phyloP scores from a whole-genome alignment of 192 early-diverging fungal species.

The Chytriomyces sp. region DNA sequence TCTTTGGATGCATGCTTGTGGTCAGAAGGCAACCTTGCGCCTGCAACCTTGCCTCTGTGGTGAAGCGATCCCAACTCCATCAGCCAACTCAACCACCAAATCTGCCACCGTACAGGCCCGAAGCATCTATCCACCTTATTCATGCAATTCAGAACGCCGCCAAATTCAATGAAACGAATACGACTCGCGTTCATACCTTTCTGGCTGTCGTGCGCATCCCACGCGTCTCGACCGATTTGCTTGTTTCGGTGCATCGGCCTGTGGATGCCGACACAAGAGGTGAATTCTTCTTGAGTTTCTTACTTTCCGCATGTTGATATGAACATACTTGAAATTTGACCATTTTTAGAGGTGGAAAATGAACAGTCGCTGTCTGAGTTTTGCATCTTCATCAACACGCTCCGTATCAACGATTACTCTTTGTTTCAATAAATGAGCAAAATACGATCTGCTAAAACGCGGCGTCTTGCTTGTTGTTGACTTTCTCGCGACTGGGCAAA shows the following conservation, averaged over 20 bases:
- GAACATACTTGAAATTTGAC: not conserved
- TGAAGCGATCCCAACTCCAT: not conserved
- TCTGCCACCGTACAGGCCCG: not conserved
- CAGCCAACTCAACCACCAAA: not conserved
- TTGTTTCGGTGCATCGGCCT: conserved; percentile 78
- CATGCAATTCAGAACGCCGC: conserved; percentile 69
- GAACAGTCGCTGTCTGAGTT: conserved; percentile 2
- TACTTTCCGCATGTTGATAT: not conserved
- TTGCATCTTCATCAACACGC: not conserved
- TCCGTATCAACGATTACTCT: conserved; percentile 11
- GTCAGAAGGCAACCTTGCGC: not conserved
- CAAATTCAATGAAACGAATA: conserved; percentile 71
- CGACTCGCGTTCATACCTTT: conserved; percentile 66
- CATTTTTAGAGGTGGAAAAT: not conserved
- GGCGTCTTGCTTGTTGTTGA: no score
- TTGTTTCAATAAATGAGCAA: conserved; percentile 13
- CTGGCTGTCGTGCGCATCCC: conserved; percentile 76
- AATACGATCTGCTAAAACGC: no score
- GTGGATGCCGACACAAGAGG: conserved; percentile 24
- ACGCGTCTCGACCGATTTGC: conserved; percentile 69
- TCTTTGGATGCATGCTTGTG: not conserved
- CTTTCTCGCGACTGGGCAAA: no score
- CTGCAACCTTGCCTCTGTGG: not conserved
- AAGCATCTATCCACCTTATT: conserved; percentile 52
- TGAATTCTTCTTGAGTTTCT: not conserved